Base-by-base conservation (phyloP, 345 rosid genomes). In the Rhodamnia argentea region DNA sequence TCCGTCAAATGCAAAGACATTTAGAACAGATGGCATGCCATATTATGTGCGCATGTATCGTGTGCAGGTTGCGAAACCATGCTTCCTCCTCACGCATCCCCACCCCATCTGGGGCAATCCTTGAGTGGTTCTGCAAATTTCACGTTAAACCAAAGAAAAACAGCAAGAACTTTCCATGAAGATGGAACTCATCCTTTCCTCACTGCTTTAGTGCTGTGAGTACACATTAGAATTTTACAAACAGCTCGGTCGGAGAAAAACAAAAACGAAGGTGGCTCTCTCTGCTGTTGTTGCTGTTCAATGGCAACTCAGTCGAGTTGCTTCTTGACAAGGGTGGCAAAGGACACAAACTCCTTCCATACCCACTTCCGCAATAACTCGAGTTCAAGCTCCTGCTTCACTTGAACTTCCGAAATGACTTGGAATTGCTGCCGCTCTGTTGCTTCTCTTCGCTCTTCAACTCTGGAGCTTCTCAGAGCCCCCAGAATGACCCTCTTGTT, bases 321-420 rank as follows among this genome's bases (percentile, higher is more conserved):
- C 89, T 87, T 32, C 89, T 56, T 18, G 89, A 86, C 26, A 89
- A 58, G 13, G 87, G 85, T 11, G 91, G 91, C 51, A 89, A 54
- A 5, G 88, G 89, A 52, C 89, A 89, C 50, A 87, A 81, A 52
- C 64, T 54, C 54, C 85, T 83, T 42, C 85, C 85, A 70, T 84
- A 84, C 27, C 86, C 84, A 29, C 86, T 56, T 52, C 78, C 81
- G 37, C 88, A 52, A 52, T 15, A 52, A 13, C 53, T 52, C 53
- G 13, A 54, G 62, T 85, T 86, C 52, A 64, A 78, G 83, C 89
- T 88, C 44, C 83, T 85, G 84, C 88, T 83, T 64, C 86, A 83
- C 86, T 85, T 86, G 82, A 85, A 83, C 88, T 86, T 54, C 88
- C 87, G 81, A 44, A 86, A 88, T 27, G 87, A 83, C 81, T 59